Evolutionary conservation across 2,329 filamentous ascomycete species (phyloP).

Genomic region (Botrytis aclada): DNA sequence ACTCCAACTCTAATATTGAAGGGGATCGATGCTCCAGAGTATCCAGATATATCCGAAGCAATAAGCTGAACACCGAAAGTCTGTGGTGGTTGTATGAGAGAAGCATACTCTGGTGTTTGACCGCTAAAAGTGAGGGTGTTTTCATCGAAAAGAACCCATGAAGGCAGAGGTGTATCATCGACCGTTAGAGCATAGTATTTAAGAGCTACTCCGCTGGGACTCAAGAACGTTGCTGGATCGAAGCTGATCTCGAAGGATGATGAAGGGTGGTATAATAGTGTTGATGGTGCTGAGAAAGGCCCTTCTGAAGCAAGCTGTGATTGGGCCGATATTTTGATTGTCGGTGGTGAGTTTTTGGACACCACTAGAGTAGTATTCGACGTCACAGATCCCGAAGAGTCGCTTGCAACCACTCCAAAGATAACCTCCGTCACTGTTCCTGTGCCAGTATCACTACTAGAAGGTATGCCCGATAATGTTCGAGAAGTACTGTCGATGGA

Average conservation of each 20-base stretch:
- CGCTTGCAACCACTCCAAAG: constrained; percentile 68
- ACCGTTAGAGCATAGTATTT: constrained; percentile 75
- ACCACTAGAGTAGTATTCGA: constrained; percentile 71
- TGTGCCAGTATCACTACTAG: constrained; percentile 53
- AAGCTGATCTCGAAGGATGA: constrained; percentile 53
- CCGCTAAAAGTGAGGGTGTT: constrained; percentile 65
- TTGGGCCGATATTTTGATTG: constrained; percentile 53
- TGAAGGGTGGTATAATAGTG: constrained; percentile 55
- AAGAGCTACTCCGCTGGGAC: constrained; percentile 42
- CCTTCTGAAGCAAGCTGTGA: constrained; percentile 58
- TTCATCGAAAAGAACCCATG: constrained; percentile 77
- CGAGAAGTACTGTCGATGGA: constrained; percentile 63
- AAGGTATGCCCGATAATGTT: constrained; percentile 69
- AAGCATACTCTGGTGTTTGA: constrained; percentile 61
- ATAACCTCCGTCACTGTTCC: constrained; percentile 43
- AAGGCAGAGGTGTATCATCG: constrained; percentile 78
- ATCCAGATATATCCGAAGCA: constrained; percentile 77
- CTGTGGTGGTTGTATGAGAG: constrained; percentile 65
- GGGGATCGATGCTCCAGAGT: constrained; percentile 60
- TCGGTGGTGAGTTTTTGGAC: constrained; percentile 54
- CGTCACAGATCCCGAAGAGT: constrained; percentile 58
- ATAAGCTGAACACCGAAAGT: constrained; percentile 69
- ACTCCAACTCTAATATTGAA: constrained; percentile 72
- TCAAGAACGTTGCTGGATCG: constrained; percentile 58
- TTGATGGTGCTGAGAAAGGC: constrained; percentile 56